Evolutionary conservation across 495 filamentous ascomycete genomes (phyloP).

Genomic region (Penicillium riverlandense): DNA sequence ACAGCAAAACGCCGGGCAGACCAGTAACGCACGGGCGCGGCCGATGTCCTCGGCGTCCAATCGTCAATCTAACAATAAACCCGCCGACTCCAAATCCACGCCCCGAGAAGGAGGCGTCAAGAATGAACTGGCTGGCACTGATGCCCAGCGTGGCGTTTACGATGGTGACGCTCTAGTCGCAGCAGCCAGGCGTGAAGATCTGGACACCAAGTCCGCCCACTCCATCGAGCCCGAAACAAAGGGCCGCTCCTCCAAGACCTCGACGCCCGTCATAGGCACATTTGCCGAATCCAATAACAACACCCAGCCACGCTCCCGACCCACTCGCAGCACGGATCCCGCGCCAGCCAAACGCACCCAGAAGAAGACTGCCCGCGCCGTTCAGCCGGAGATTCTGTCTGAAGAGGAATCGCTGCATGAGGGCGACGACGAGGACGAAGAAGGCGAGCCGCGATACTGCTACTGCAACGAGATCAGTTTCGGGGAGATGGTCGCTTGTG

Average conservation of each 20-base stretch:
- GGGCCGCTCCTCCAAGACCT: conserved; percentile 52
- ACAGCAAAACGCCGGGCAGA: conserved; percentile 59
- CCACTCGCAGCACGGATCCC: conserved; percentile 34
- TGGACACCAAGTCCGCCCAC: conserved; percentile 22
- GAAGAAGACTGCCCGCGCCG: conserved; percentile 47
- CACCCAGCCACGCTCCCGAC: conserved; percentile 26
- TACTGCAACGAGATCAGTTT: conserved; percentile 91
- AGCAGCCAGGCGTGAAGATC: conserved; percentile 24
- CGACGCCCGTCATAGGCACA: conserved; percentile 38
- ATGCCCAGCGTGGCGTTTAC: conserved; percentile 15
- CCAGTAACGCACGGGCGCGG: conserved; percentile 47
- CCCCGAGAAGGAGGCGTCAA: conserved; percentile 26
- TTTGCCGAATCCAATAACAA: conserved; percentile 22
- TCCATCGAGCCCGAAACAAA: conserved; percentile 24
- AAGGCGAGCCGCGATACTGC: conserved; percentile 83
- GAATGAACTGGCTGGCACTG: conserved; percentile 19
- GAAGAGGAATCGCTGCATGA: conserved; percentile 49
- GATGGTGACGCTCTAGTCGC: conserved; percentile 12
- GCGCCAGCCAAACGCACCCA: conserved; percentile 52
- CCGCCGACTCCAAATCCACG: conserved; percentile 23
- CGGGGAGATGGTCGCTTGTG: conserved; percentile 97
- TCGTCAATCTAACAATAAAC: conserved; percentile 15
- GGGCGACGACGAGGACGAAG: conserved; percentile 64
- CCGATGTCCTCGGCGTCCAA: conserved; percentile 56
- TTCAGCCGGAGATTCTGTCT: conserved; percentile 28